Evolutionary conservation across 306 rosid species (phyloP), one percentile per base, ranked within the genome.

Genomic region (Hylodesmum podocarpum): DNA sequence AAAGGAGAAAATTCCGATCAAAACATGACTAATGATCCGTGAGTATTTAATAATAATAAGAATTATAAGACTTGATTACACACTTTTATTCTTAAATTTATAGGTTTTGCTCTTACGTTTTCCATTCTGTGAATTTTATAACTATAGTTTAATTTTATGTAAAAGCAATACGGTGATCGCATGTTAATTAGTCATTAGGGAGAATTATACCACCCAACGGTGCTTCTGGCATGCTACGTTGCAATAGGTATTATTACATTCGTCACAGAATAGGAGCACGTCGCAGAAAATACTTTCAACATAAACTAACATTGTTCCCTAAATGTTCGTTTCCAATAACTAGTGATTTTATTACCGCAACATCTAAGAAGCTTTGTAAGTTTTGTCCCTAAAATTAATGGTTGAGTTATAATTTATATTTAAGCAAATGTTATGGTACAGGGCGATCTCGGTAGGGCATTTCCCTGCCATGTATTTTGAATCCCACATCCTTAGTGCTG

Each of bases 391-490:
- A 43, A 47, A 70, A 62, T 22, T 36, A 82, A 69, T 78, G 69
- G 65, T 58, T 9, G 27, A 51, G 71, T 41, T 78, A 72, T 22
- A 70, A 85, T 85, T 70, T 77, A 66, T 81, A 29, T 18, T 66
- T 70, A 66, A 41, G 61, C 55, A 39, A 27, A 73, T 57, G 14
- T 59, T 70, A 80, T 79, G 83, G 66, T 80, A 82, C 85, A 73
- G 21, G 18, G 66, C 37, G 66, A 53, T 66, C 39, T 53, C 24
- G 47, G 47, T 40, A 58, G 68, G 81, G 70, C 66, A 25, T 71
- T 65, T 65, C 64, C 22, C 54, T 55, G 66, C 25, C 49, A 54
- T 46, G 57, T 41, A 36, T 43, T 73, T 28, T 36, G 78, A 75
- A 47, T 37, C 80, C 64, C 57, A 57, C 37, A 59, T 44, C 57